These are phyloP conservation scores for Lachnellula suecica DNA, from an alignment of 2,329 filamentous ascomycete genomes.

Conservation along the genomic window DNA sequence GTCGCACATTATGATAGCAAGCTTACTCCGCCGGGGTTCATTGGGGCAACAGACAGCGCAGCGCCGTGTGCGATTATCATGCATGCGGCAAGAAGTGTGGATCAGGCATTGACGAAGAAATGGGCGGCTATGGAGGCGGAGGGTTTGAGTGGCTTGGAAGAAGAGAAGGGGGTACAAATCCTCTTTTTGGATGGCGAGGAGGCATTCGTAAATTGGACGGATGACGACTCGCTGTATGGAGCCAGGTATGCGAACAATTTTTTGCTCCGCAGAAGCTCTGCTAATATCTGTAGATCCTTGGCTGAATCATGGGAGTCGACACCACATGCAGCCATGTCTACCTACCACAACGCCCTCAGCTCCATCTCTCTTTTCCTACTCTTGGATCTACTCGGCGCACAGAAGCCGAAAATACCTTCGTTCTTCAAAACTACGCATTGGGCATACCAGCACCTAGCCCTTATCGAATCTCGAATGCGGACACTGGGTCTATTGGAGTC, in stretches of 20 bases:
- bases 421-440: conserved; percentile 92
- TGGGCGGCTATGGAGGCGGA: conserved; percentile 72
- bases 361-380: conserved; percentile 87
- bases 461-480: conserved; percentile 72
- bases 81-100: conserved; percentile 79
- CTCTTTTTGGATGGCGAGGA: conserved; percentile 92
- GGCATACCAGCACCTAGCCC: conserved; percentile 79
- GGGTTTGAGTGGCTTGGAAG: conserved; percentile 61
- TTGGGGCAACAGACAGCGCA: conserved; percentile 91
- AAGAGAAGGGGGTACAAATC: conserved; percentile 82
- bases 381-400: conserved; percentile 80
- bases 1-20: conserved; percentile 95
- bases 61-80: conserved; percentile 93
- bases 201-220: conserved; percentile 79
- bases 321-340: conserved; percentile 68
- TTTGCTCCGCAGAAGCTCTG: not conserved
- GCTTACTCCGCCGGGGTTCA: conserved; percentile 76
- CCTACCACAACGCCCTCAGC: conserved; percentile 70
- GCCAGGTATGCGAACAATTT: conserved; percentile 57
- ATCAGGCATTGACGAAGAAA: conserved; percentile 75
- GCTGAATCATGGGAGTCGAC: conserved; percentile 78
- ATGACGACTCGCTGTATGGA: conserved; percentile 83
- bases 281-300: conserved; percentile 54
- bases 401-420: conserved; percentile 70
- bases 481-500: conserved; percentile 65